phyloP scores from a whole-genome alignment of 192 early-diverging fungal genomes.

The Umbelopsis sp. region DNA sequence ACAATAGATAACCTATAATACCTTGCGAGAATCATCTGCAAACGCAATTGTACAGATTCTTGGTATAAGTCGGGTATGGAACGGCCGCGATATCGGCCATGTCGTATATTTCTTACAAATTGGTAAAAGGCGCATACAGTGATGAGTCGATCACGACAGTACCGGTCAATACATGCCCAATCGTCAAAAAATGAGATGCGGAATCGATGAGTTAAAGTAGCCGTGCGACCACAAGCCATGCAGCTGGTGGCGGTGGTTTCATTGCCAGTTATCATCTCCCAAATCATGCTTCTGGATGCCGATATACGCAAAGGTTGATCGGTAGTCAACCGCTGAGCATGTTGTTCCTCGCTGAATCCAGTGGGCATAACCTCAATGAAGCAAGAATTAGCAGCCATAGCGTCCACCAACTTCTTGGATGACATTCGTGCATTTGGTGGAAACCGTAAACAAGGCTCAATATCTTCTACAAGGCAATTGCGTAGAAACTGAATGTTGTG shows the following conservation, averaged over 20 bases:
- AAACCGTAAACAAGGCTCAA: slow-evolving; percentile 93
- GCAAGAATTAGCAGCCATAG: slow-evolving; percentile 82
- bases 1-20: background rate
- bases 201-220: slow-evolving; percentile 60
- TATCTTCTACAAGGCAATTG: slow-evolving; percentile 85
- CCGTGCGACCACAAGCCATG: slow-evolving; percentile 56
- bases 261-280: slow-evolving; percentile 52
- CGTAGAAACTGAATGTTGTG: slow-evolving; percentile 81
- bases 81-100: slow-evolving; percentile 76
- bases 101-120: slow-evolving; percentile 84
- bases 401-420: slow-evolving; percentile 82
- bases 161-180: slow-evolving; percentile 77
- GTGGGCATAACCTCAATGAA: slow-evolving; percentile 80
- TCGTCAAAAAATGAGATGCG: slow-evolving; percentile 70
- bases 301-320: slow-evolving; percentile 56
- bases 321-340: slow-evolving; percentile 42
- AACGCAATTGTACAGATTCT: slow-evolving; percentile 77
- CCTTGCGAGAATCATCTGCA: slow-evolving; percentile 77
- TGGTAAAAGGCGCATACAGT: slow-evolving; percentile 90
- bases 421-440: slow-evolving; percentile 87
- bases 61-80: slow-evolving; percentile 79
- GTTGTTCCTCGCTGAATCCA: slow-evolving; percentile 49
- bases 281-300: slow-evolving; percentile 52
- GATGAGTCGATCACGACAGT: slow-evolving; percentile 88
- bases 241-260: slow-evolving; percentile 45